Percentiles rank a stretch among this genome's conserved stretches.
These are phyloP conservation scores for Golubevia pallescens DNA, from an alignment of 1,284 basidiomycete species.

Conservation along the genomic window DNA sequence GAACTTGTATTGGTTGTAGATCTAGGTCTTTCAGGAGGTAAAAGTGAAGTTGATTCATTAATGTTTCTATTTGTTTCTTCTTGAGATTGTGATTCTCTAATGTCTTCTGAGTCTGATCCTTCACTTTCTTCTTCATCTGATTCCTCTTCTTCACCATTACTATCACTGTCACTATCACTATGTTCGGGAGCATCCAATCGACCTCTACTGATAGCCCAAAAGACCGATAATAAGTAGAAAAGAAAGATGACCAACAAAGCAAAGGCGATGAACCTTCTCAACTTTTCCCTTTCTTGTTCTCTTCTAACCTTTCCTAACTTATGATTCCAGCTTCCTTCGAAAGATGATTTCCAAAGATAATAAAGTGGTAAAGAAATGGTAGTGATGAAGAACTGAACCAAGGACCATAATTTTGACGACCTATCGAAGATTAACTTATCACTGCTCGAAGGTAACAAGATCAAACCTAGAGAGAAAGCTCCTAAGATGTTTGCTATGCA, in stretches of 20 bases:
- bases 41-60: background rate
- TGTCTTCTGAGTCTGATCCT: background rate
- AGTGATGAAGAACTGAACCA: background rate
- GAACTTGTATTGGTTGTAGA: no score
- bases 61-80: background rate
- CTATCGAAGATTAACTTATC: background rate
- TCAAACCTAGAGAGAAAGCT: slow-evolving; percentile 4
- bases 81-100: background rate
- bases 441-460: background rate
- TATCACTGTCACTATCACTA: background rate
- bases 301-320: no score
- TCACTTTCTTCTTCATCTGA: background rate
- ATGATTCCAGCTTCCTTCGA: background rate
- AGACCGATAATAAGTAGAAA: background rate
- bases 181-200: background rate
- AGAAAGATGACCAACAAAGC: background rate
- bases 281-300: background rate
- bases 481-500: slow-evolving; percentile 37
- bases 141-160: background rate
- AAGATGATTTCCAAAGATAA: background rate
- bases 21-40: background rate
- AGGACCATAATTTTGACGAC: background rate
- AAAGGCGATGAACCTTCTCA: background rate
- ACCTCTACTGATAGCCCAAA: background rate
- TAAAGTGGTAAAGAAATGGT: background rate